A percentile compares a stretch with the other conserved stretches of the same genome.
Conservation (phyloP, 2,329 filamentous ascomycete species). For the Beauveria sp. region DNA sequence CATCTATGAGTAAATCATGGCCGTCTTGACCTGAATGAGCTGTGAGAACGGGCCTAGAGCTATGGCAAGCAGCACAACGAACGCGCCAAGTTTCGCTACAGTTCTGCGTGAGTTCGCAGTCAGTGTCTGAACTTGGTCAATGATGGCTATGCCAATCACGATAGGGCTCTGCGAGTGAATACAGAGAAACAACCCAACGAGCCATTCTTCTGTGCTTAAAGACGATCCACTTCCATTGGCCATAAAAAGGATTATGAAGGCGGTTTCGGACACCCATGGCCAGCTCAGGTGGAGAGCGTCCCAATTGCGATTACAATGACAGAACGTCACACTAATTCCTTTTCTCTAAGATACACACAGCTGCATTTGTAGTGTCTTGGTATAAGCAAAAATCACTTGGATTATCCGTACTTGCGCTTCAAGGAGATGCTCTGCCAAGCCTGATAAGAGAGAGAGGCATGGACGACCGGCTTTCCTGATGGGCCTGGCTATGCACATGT, state of each 20-base stretch:
- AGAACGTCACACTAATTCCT: too few relatives aligned
- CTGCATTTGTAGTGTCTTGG: too few relatives aligned
- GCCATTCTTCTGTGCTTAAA: slow-evolving; percentile 12
- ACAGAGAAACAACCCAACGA: slow-evolving; percentile 13
- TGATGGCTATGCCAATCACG: slow-evolving; percentile 7
- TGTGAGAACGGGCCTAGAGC: neutral
- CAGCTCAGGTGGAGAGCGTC: too few relatives aligned
- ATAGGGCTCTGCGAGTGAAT: neutral
- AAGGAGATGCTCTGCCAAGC: too few relatives aligned
- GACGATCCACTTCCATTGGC: slow-evolving; percentile 18
- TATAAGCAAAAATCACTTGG: too few relatives aligned
- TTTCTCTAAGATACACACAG: too few relatives aligned
- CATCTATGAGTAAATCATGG: neutral
- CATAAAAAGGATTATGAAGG: neutral
- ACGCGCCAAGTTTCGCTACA: neutral
- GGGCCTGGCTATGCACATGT: too few relatives aligned
- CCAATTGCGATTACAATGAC: too few relatives aligned
- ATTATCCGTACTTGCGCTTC: too few relatives aligned
- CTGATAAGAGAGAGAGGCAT: too few relatives aligned
- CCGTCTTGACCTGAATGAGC: neutral
- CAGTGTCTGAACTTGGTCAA: neutral
- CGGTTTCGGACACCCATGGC: too few relatives aligned
- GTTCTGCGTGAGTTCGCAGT: neutral
- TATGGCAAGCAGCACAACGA: neutral
- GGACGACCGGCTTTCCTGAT: too few relatives aligned